A percentile compares a stretch with the other conserved stretches of the same genome.
Conservation (phyloP, 179 eudicot genomes). For the Vitellaria paradoxa region DNA sequence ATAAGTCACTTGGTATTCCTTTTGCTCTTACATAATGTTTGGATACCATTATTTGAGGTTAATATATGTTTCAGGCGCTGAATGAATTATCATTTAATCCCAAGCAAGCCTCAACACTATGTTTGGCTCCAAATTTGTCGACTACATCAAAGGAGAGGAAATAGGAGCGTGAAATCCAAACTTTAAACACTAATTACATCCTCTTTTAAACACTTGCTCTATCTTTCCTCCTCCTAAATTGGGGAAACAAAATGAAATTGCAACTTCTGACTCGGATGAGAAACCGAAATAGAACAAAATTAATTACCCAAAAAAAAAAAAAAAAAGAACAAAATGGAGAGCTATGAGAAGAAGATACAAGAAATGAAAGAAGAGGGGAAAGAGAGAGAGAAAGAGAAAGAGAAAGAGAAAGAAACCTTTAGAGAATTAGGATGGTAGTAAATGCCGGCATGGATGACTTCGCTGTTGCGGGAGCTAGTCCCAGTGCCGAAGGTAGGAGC, state of each 20-base stretch:
- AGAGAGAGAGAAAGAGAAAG: not conserved
- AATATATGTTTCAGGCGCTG: too few species aligned
- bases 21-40: too few species aligned
- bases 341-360: not conserved
- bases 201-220: not conserved
- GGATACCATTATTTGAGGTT: too few species aligned
- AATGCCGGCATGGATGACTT: slow-evolving; percentile 92
- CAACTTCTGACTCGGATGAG: not conserved
- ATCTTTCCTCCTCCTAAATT: not conserved
- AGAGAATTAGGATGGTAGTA: slow-evolving; percentile 74
- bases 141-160: too few species aligned
- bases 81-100: too few species aligned
- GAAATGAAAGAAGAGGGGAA: too few species aligned
- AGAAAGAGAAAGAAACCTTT: slow-evolving; percentile 47
- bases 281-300: not conserved
- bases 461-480: slow-evolving; percentile 89
- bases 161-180: too few species aligned
- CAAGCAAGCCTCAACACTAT: too few species aligned
- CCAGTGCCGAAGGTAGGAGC: slow-evolving; percentile 74
- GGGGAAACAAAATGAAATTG: not conserved
- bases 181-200: too few species aligned
- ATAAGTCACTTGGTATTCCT: too few species aligned
- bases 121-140: too few species aligned
- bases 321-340: not conserved
- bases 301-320: too few species aligned